Base-by-base conservation (phyloP, 1,139 yeast species). In the Geotrichum cucujoidarum region DNA sequence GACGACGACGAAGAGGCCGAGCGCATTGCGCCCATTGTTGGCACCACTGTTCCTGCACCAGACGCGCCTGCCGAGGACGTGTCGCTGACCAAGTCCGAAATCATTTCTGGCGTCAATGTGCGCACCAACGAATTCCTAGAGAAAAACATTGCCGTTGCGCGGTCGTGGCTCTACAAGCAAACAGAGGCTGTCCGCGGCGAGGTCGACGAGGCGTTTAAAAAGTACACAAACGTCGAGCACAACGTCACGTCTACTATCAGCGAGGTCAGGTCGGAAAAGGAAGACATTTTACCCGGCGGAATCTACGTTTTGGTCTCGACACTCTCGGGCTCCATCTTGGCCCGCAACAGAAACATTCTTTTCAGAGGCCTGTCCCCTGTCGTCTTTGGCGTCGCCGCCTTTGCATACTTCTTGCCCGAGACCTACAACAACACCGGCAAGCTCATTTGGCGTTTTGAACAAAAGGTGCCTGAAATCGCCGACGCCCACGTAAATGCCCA, bases 241-340 rank as follows among this genome's bases (percentile, higher is more conserved):
- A 70, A 74, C 51, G 78, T 88, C 43, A 78, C 89, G 5, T 63
- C 73, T 29, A 83, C 94, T 1, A 69, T 88, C n/a, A 76, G 92
- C 24, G 73, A 73, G 18, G 73, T 90, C 56, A 92, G 84, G 64
- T 77, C 80, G 57, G 80, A 75, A 55, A 70, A 76, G 47, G 97
- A 89, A 65, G 86, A 81, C 52, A 68, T 89, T 47, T 71, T 85
- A 41, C 95, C 97, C 11, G 88, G 87, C 51, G 68, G 83, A 4
- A 69, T 87, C 24, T 89, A 86, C 60, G 73, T 87, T 24, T 61
- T 78, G 10, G 78, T 88, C 36, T 92, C 90, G n/a, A 75, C 81
- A 2, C 75, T 90, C 59, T 72, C 92, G 3, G 97, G 97, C 46
- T 78, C 86, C 25, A 81, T 90, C 43, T 63, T 85, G 44, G 80